Conservation (phyloP, 2,329 filamentous ascomycete species). For the Venturia aucupariae region DNA sequence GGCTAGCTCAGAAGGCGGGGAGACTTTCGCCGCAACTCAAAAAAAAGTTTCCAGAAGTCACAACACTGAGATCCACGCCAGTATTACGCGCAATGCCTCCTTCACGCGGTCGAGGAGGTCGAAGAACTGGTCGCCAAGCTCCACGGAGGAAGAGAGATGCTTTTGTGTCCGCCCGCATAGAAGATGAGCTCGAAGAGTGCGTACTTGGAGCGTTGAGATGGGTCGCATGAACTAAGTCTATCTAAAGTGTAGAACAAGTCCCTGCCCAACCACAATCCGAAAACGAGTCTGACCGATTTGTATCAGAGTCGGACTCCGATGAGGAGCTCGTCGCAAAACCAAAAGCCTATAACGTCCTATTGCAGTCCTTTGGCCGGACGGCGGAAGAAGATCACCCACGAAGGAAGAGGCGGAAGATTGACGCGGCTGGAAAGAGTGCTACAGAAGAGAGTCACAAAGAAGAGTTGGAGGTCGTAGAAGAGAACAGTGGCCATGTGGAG, state of each 20-base stretch:
- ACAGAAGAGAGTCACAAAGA: slow-evolving; percentile 17
- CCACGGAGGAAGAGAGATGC: slow-evolving; percentile 2
- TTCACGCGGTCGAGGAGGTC: slow-evolving; percentile 23
- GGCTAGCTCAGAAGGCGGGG: slow-evolving; percentile 23
- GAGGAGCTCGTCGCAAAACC: slow-evolving; percentile 16
- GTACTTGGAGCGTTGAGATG: slow-evolving; percentile 19
- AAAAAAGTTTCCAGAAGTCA: not conserved
- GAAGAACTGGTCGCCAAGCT: slow-evolving; percentile 1
- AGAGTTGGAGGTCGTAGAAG: slow-evolving; percentile 13
- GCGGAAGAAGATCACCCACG: slow-evolving; percentile 35
- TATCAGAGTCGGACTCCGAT: slow-evolving; percentile 16
- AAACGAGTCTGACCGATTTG: not conserved
- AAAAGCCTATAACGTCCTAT: slow-evolving; percentile 44
- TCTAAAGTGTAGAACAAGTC: slow-evolving; percentile 1
- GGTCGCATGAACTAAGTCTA: not conserved
- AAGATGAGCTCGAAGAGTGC: slow-evolving; percentile 24
- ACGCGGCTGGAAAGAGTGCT: not conserved
- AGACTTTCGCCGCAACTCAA: slow-evolving; percentile 6
- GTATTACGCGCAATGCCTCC: slow-evolving; percentile 22
- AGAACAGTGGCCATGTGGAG: not conserved
- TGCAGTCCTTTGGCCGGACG: slow-evolving; percentile 44
- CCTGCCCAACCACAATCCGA: slow-evolving; percentile 8
- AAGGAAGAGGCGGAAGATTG: slow-evolving; percentile 45
- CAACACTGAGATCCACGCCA: not conserved
- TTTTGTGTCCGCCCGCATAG: slow-evolving; percentile 21